Evolutionary conservation across 805 yeast genomes (phyloP), one percentile per base, ranked within the genome.

Genomic region (Metschnikowia santaceciliae): DNA sequence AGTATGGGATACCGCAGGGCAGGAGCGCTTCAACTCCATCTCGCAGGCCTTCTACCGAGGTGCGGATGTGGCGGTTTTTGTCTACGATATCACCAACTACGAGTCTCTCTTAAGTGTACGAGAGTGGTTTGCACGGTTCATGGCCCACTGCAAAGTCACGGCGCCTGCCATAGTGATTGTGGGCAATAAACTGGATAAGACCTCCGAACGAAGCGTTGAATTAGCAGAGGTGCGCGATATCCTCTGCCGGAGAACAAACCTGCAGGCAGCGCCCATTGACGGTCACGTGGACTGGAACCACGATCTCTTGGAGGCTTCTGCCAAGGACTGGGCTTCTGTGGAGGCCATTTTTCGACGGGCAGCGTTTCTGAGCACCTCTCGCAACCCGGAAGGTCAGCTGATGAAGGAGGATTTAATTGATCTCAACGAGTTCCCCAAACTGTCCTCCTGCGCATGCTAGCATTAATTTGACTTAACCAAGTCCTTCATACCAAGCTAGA

Each of bases 1-100:
- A 63, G 76, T 83, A 8, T 83, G 81, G 76, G 78, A 74, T 57
- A 74, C 78, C 8, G 78, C 78, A 1, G 78, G 78, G 13, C 78
- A 74, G 59, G 78, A 74, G 55, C 58, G 78, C 43, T 74, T 73
- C 61, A 72, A 74, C 52, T 75, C 80, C 47, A 76, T 79, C 32
- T 71, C 79, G 10, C 77, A 75, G 59, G 79, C 83, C 4, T 81
- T 80, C 56, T 81, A 80, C 62, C 64, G 86, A 37, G 86, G 86
- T 7, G 74, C 84, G 0, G 84, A 81, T 57, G 78, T 80, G 17
- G 81, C 76, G 4, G 69, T 81, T 6, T 58, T 81, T 40, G 80
- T 80, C 17, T 80, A 78, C 58, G 86, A 81, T 62, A 66, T 78
- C 35, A 76, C 83, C 48, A 76, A 74, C 56, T 76, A 79, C 50